A percentile compares a stretch with the other conserved stretches of the same genome.
These are phyloP conservation scores for Suillus luteus DNA, from an alignment of 768 basidiomycete species.

Conservation along the genomic window DNA sequence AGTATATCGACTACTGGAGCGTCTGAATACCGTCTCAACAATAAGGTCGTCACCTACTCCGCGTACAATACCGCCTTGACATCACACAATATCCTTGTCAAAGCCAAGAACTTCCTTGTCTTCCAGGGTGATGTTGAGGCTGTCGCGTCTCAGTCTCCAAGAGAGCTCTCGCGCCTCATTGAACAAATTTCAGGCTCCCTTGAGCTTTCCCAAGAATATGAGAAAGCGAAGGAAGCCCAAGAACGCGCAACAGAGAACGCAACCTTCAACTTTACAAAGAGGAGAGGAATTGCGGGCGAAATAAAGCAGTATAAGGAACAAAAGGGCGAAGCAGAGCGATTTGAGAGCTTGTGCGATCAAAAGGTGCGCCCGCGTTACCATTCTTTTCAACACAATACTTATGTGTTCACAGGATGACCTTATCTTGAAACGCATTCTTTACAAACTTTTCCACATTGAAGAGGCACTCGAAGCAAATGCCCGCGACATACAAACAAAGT, in stretches of 20 bases:
- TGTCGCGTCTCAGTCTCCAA: conserved; percentile 91
- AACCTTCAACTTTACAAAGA: conserved; percentile 92
- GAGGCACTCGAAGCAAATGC: conserved; percentile 75
- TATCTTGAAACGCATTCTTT: conserved; percentile 58
- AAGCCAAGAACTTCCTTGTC: conserved; percentile 98
- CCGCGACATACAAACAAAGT: conserved; percentile 63
- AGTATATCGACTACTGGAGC: conserved; percentile 88
- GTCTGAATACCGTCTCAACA: conserved; percentile 90
- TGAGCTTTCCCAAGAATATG: conserved; percentile 85
- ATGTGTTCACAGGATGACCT: conserved; percentile 66
- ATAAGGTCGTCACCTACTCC: conserved; percentile 77
- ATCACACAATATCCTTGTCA: conserved; percentile 93
- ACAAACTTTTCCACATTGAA: conserved; percentile 90
- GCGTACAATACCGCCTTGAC: conserved; percentile 88
- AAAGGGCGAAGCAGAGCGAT: conserved; percentile 88
- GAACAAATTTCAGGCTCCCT: conserved; percentile 96
- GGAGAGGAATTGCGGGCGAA: conserved; percentile 90
- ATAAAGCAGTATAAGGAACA: conserved; percentile 98
- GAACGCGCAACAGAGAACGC: conserved; percentile 86
- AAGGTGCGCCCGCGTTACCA: conserved; percentile 46
- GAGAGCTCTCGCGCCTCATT: conserved; percentile 85
- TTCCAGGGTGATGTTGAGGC: conserved; percentile 89
- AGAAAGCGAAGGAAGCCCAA: conserved; percentile 82
- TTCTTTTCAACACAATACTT: conserved; percentile 1
- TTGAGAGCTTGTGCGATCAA: conserved; percentile 75